Evolutionary conservation across 2,329 filamentous ascomycete genomes (phyloP).

Genomic region (Bipolaris zeicola): DNA sequence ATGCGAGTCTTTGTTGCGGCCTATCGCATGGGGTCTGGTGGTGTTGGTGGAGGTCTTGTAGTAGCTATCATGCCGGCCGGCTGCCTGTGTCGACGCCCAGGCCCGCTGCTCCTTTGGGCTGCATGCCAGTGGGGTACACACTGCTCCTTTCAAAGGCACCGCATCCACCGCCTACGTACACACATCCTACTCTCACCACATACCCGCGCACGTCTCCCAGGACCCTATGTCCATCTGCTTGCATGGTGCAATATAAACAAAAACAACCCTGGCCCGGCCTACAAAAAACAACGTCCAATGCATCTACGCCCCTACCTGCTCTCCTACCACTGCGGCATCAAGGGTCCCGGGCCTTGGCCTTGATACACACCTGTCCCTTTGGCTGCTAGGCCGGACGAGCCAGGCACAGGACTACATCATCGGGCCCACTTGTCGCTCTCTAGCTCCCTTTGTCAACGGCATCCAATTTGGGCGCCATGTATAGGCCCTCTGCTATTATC

Average conservation of each 20-base stretch:
- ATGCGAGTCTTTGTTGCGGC: too few relatives aligned
- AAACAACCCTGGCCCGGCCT: too few relatives aligned
- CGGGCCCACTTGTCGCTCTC: constrained; percentile 15
- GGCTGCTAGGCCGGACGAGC: constrained; percentile 9
- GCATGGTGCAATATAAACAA: too few relatives aligned
- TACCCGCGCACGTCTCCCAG: too few relatives aligned
- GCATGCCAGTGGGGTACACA: constrained; percentile 17
- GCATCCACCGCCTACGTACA: not conserved
- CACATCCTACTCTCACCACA: not conserved
- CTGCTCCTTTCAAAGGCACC: not conserved
- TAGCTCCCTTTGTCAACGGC: constrained; percentile 9
- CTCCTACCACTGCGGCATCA: constrained; percentile 1
- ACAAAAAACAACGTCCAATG: too few relatives aligned
- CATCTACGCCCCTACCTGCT: too few relatives aligned
- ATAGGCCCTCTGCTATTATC: not conserved
- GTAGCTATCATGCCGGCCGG: not conserved
- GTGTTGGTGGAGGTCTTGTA: not conserved
- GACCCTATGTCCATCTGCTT: too few relatives aligned
- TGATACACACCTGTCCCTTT: constrained; percentile 11
- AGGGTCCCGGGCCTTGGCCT: constrained; percentile 12
- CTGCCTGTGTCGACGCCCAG: constrained; percentile 9
- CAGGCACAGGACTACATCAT: constrained; percentile 21
- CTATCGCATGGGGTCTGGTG: not conserved
- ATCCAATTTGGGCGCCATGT: constrained; percentile 3
- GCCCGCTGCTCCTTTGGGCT: constrained; percentile 18